phyloP scores from a whole-genome alignment of 371 early-diverging fungal genomes.

The Apophysomyces ossiformis region DNA sequence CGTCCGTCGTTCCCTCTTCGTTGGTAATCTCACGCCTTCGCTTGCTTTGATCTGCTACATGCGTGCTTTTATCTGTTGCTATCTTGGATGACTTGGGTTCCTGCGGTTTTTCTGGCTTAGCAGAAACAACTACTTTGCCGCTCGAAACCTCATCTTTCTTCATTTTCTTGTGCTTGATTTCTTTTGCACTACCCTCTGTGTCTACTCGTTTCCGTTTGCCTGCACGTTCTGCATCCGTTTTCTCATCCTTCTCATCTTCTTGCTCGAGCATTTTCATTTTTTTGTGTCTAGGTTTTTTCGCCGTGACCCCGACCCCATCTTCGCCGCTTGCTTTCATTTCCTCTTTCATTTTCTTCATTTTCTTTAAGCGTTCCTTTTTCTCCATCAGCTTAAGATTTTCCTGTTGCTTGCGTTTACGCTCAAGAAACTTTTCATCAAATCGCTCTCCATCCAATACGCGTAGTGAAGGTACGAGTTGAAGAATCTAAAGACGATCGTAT shows the following conservation, averaged over 20 bases:
- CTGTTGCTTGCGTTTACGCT: conserved; percentile 64
- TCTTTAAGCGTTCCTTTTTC: conserved; percentile 46
- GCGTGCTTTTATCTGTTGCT: neutral
- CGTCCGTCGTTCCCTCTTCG: neutral
- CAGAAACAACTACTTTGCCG: neutral
- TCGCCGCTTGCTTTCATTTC: conserved; percentile 12
- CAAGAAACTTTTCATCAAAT: conserved; percentile 79
- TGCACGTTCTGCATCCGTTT: conserved; percentile 6
- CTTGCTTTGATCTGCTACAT: neutral
- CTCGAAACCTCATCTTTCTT: neutral
- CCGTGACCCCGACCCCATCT: conserved; percentile 22
- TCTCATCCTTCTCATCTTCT: conserved; percentile 16
- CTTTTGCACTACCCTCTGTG: neutral
- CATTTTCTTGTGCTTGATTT: neutral
- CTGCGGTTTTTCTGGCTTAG: neutral
- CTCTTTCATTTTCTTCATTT: conserved; percentile 32
- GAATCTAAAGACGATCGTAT: conserved; percentile 35
- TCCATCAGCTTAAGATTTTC: conserved; percentile 42
- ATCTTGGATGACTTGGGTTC: neutral
- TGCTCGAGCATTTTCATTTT: conserved; percentile 14
- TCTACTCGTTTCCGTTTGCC: neutral
- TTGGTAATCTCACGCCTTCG: neutral
- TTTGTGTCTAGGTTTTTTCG: conserved; percentile 17
- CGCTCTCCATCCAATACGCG: conserved; percentile 83
- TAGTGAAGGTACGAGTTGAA: conserved; percentile 71